phyloP scores from a whole-genome alignment of 2,329 filamentous ascomycete species.

The Fusarium avenaceum region DNA sequence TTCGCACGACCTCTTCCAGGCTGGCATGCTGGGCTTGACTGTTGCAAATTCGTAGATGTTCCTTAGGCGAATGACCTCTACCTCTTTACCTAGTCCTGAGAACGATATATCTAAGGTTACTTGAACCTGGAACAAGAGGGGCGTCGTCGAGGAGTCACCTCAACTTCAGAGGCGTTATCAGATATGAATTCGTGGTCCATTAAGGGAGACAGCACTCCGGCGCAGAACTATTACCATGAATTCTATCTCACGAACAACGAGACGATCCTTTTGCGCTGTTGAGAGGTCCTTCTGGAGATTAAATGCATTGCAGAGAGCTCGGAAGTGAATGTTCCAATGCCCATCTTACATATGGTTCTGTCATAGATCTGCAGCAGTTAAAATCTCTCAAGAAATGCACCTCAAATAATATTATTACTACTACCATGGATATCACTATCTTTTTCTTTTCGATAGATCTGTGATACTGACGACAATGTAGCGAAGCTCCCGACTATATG shows the following conservation, averaged over 20 bases:
- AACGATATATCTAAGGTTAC: constrained; percentile 61
- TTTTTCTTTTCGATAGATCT: neutral
- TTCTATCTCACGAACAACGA: constrained; percentile 66
- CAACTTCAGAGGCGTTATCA: constrained; percentile 59
- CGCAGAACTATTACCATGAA: constrained; percentile 63
- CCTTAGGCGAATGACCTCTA: constrained; percentile 61
- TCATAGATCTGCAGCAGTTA: constrained; percentile 64
- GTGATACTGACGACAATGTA: constrained; percentile 13
- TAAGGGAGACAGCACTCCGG: constrained; percentile 61
- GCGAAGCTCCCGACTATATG: constrained; percentile 58
- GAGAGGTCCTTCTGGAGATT: constrained; percentile 64
- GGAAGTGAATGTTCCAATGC: constrained; percentile 1
- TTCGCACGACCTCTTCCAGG: constrained; percentile 36
- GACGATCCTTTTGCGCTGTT: constrained; percentile 61
- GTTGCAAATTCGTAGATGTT: constrained; percentile 41
- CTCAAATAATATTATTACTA: constrained; percentile 56
- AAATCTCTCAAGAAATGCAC: constrained; percentile 62
- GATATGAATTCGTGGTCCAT: constrained; percentile 59
- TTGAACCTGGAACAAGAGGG: constrained; percentile 66
- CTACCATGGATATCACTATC: constrained; percentile 44
- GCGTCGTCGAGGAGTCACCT: constrained; percentile 61
- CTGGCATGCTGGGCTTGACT: constrained; percentile 17
- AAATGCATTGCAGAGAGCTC: constrained; percentile 51
- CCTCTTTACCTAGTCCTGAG: constrained; percentile 59
- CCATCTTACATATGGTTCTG: constrained; percentile 61